Conservation (phyloP, 192 early-diverging fungal genomes). For the Lobulomyces angularis region DNA sequence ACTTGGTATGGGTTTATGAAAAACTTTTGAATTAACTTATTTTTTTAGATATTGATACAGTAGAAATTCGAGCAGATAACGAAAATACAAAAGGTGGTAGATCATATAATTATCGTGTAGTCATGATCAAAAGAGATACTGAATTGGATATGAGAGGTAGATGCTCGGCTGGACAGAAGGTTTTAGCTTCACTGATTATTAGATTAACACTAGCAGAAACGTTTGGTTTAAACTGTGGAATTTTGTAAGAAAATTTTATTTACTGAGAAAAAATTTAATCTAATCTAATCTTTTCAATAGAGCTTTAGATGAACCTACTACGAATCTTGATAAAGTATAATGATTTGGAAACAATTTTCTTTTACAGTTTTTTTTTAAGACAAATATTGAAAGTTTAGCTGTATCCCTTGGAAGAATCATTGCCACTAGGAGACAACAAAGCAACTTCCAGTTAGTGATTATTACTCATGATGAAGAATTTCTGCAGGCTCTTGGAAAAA, state of each 20-base stretch:
- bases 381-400: constrained; percentile 79
- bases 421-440: constrained; percentile 56
- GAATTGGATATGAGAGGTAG: constrained; percentile 89
- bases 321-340: constrained; percentile 83
- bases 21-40: not conserved
- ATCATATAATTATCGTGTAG: constrained; percentile 79
- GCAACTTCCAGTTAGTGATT: constrained; percentile 92
- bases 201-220: constrained; percentile 90
- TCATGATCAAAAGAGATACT: constrained; percentile 78
- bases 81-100: constrained; percentile 57
- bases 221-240: constrained; percentile 83
- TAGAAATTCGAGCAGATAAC: constrained; percentile 85
- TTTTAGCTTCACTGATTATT: constrained; percentile 90
- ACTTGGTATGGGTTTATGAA: constrained; percentile 37
- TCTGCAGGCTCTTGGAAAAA: constrained; percentile 63
- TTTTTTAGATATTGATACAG: constrained; percentile 84
- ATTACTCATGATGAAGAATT: constrained; percentile 99
- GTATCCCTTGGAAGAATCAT: constrained; percentile 71
- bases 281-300: not conserved
- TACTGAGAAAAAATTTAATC: not conserved
- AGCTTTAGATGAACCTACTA: constrained; percentile 96
- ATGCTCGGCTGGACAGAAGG: constrained; percentile 94
- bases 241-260: constrained; percentile 25
- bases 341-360: no score
- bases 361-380: no score